Conservation (phyloP, 1,284 basidiomycete species). For the Rhodotorula sp. region DNA sequence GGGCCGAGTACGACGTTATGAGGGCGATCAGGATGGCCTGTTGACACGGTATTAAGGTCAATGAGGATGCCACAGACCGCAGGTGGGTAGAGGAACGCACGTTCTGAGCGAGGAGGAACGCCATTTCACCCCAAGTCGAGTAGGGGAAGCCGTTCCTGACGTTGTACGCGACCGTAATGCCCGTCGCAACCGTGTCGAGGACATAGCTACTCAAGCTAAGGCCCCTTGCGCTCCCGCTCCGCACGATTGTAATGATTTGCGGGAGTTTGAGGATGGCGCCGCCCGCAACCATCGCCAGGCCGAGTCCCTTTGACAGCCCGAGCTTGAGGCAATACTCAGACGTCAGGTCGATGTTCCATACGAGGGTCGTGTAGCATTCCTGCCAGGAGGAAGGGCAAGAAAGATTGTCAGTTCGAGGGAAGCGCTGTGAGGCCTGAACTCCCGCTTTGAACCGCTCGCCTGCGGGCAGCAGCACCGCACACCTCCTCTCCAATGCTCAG, state of each 20-base stretch:
- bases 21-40: slow-evolving; percentile 67
- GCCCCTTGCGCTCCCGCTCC: slow-evolving; percentile 70
- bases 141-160: slow-evolving; percentile 80
- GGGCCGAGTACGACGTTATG: slow-evolving; percentile 61
- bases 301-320: slow-evolving; percentile 85
- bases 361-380: slow-evolving; percentile 86
- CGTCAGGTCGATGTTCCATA: slow-evolving; percentile 82
- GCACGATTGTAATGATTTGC: slow-evolving; percentile 62
- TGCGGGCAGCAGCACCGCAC: background rate
- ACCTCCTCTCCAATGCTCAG: no score
- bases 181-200: slow-evolving; percentile 48
- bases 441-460: background rate
- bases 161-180: slow-evolving; percentile 62
- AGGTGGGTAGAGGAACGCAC: slow-evolving; percentile 45
- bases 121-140: slow-evolving; percentile 91
- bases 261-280: slow-evolving; percentile 95
- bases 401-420: background rate
- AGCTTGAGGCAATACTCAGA: slow-evolving; percentile 85
- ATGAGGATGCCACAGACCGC: slow-evolving; percentile 42
- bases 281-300: slow-evolving; percentile 83
- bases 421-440: background rate
- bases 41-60: slow-evolving; percentile 41
- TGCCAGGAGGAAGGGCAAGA: slow-evolving; percentile 44
- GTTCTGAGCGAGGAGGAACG: slow-evolving; percentile 83
- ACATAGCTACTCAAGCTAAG: slow-evolving; percentile 76